Conservation (phyloP, 768 basidiomycete species). For the Tricholoma furcatifolium region DNA sequence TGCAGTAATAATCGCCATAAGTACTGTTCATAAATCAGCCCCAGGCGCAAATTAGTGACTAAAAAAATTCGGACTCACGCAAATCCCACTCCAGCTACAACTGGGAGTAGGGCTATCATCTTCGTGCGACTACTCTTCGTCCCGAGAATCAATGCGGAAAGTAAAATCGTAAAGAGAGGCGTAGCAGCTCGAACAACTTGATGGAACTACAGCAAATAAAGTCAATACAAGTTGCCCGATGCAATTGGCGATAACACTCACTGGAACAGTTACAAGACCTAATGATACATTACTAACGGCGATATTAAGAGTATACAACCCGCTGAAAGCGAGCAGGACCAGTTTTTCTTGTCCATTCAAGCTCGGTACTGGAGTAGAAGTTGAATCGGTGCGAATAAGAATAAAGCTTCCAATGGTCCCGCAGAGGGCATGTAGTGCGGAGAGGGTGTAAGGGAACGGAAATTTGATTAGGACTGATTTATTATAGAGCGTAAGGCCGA, state of each 20-base stretch:
- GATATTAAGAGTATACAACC: constrained; percentile 92
- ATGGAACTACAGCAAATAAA: constrained; percentile 66
- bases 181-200: constrained; percentile 94
- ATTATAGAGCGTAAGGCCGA: constrained; percentile 92
- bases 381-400: constrained; percentile 41
- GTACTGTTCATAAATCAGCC: constrained; percentile 48
- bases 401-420: constrained; percentile 79
- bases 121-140: constrained; percentile 59
- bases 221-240: not conserved
- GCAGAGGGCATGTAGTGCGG: constrained; percentile 87
- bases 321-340: constrained; percentile 78
- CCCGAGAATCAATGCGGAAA: constrained; percentile 70
- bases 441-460: constrained; percentile 95
- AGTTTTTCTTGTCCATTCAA: constrained; percentile 55
- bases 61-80: constrained; percentile 51
- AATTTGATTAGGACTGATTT: constrained; percentile 89
- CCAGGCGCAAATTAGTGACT: not conserved
- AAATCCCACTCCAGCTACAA: constrained; percentile 87
- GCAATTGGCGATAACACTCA: constrained; percentile 36
- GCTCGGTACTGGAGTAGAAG: constrained; percentile 11
- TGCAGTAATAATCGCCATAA: constrained; percentile 95
- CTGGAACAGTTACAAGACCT: constrained; percentile 85
- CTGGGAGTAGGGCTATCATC: constrained; percentile 74
- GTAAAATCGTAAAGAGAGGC: constrained; percentile 86
- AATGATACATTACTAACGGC: constrained; percentile 91